A percentile compares a stretch with the other conserved stretches of the same genome.
phyloP scores from a whole-genome alignment of 116 monocot genomes.

The Phalaenopsis hybrid region DNA sequence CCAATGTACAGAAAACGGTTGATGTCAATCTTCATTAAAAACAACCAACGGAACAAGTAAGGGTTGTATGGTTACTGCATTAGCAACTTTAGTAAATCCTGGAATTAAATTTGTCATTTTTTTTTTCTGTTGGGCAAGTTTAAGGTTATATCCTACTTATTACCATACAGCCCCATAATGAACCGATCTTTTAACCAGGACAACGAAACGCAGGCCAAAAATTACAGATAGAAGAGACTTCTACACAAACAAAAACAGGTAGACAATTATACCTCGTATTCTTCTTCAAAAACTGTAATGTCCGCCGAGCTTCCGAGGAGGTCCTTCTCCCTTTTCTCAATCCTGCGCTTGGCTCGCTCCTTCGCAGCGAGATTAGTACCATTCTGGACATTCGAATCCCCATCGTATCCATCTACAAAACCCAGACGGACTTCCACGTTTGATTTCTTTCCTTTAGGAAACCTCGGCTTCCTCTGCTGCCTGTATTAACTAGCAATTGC shows the following conservation, averaged over 20 bases:
- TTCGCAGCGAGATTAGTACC: constrained; percentile 33
- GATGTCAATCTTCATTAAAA: background rate
- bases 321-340: constrained; percentile 25
- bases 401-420: constrained; percentile 3
- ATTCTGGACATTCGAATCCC: constrained; percentile 8
- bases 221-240: too few species aligned
- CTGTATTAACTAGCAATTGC: background rate
- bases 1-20: too few species aligned
- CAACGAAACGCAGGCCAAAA: background rate
- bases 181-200: background rate
- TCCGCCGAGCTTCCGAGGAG: constrained; percentile 11
- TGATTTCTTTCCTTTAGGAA: constrained; percentile 35
- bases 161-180: background rate
- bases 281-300: constrained; percentile 27
- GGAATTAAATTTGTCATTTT: too few species aligned
- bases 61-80: too few species aligned
- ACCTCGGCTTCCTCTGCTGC: constrained; percentile 17
- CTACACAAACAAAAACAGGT: background rate
- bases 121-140: too few species aligned
- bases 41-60: background rate
- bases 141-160: too few species aligned
- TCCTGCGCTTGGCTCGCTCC: constrained; percentile 42
- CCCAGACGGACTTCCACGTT: constrained; percentile 13
- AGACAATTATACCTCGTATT: constrained; percentile 27
- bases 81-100: too few species aligned